phyloP scores from a whole-genome alignment of 345 rosid species.

The Moringa oleifera region DNA sequence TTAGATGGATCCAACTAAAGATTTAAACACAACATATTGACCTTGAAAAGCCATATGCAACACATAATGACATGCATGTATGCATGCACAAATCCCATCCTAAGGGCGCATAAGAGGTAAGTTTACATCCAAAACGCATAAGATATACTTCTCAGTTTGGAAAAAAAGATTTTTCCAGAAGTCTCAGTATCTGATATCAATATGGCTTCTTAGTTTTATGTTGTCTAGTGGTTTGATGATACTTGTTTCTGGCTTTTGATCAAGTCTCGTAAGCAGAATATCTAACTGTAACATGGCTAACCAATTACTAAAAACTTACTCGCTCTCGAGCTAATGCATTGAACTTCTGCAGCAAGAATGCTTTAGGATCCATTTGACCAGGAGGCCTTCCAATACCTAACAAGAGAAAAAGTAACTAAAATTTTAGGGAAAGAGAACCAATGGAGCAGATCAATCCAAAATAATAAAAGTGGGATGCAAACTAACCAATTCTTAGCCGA shows the following conservation, averaged over 20 bases:
- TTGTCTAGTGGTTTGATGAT: no score
- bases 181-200: no score
- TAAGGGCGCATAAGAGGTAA: no score
- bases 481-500: slow-evolving; percentile 79
- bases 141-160: no score
- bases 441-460: not conserved
- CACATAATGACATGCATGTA: no score
- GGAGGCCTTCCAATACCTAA: slow-evolving; percentile 83
- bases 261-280: not conserved
- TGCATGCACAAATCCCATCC: no score
- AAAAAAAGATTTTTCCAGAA: no score
- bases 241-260: no score
- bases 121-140: not conserved
- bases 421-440: not conserved
- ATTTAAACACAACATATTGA: no score
- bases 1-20: no score
- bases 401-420: not conserved
- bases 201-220: no score
- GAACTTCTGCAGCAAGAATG: slow-evolving; percentile 83
- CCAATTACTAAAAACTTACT: slow-evolving; percentile 31
- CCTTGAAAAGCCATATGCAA: no score
- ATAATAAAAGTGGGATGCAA: not conserved
- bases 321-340: slow-evolving; percentile 51
- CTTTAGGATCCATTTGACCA: slow-evolving; percentile 98
- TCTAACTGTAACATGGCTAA: not conserved